These are phyloP conservation scores for Suhomyces panamericanus DNA, from an alignment of 1,139 yeast genomes.

Conservation along the genomic window DNA sequence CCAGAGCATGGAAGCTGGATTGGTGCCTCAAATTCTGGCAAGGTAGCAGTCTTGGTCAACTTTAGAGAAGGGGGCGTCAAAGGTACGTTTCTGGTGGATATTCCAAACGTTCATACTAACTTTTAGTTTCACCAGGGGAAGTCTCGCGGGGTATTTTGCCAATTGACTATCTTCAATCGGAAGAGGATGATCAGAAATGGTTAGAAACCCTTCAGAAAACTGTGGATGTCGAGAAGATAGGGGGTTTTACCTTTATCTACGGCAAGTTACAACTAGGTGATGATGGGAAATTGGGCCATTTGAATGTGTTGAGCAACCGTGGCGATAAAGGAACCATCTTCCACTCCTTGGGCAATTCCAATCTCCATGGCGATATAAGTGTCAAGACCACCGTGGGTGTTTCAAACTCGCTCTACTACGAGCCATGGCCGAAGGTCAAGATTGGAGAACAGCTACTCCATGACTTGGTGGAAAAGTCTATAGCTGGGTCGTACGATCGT, in stretches of 20 bases:
- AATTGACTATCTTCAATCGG: constrained; percentile 48
- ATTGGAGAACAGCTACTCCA: constrained; percentile 51
- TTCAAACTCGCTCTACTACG: constrained; percentile 60
- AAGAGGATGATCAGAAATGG: constrained; percentile 51
- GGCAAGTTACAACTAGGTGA: constrained; percentile 49
- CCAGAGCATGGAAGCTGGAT: constrained; percentile 90
- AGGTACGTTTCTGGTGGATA: constrained; percentile 20
- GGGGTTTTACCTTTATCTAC: constrained; percentile 81
- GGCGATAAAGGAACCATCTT: constrained; percentile 40
- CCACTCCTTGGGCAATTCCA: constrained; percentile 9
- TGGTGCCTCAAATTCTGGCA: constrained; percentile 64
- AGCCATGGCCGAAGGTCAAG: constrained; percentile 74
- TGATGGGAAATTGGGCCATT: constrained; percentile 32
- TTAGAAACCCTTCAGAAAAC: constrained; percentile 27
- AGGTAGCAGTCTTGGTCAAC: constrained; percentile 75
- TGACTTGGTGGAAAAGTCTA: constrained; percentile 34
- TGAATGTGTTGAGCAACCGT: constrained; percentile 54
- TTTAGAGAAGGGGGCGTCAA: constrained; percentile 47
- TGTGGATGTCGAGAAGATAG: constrained; percentile 51
- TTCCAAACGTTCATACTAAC: constrained; percentile 1
- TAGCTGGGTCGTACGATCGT: constrained; percentile 27
- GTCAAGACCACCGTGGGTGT: constrained; percentile 48
- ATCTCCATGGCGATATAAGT: constrained; percentile 17
- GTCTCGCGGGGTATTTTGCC: constrained; percentile 78
- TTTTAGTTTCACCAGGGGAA: constrained; percentile 6